Evolutionary conservation across 345 rosid species (phyloP).

Genomic region (Rhizophora mangle): DNA sequence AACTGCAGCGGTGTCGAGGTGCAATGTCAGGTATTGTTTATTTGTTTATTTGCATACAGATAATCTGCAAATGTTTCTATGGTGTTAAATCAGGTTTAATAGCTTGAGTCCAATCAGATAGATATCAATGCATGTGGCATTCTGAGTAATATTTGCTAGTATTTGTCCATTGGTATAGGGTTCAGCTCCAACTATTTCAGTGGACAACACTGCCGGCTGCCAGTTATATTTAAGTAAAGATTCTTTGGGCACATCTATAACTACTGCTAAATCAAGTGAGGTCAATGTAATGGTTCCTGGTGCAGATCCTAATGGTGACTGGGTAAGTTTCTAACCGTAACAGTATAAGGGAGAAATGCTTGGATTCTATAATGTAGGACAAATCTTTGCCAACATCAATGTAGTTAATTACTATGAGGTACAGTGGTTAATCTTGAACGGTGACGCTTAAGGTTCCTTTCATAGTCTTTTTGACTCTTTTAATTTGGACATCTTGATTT

Average conservation of each 20-base stretch:
- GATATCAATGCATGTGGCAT: background rate
- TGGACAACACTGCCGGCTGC: slow-evolving; percentile 84
- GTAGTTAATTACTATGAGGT: background rate
- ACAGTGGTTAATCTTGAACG: background rate
- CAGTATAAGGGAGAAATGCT: background rate
- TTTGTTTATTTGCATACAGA: background rate
- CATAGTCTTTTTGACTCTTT: too few species aligned
- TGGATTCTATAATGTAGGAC: background rate
- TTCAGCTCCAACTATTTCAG: slow-evolving; percentile 88
- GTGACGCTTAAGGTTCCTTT: too few species aligned
- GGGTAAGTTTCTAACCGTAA: slow-evolving; percentile 48
- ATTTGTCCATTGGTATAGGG: slow-evolving; percentile 48
- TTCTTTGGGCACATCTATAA: slow-evolving; percentile 65
- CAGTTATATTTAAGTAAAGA: slow-evolving; percentile 82
- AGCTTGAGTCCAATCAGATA: background rate
- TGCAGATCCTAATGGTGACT: slow-evolving; percentile 57
- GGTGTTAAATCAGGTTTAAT: slow-evolving; percentile 1
- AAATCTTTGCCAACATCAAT: background rate
- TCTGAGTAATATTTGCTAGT: slow-evolving; percentile 8
- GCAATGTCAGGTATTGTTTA: slow-evolving; percentile 80
- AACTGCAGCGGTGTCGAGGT: slow-evolving; percentile 90
- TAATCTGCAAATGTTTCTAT: background rate
- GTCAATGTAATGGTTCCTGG: slow-evolving; percentile 86
- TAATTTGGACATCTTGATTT: too few species aligned
- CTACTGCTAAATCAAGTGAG: slow-evolving; percentile 93